A percentile compares a stretch with the other conserved stretches of the same genome.
Evolutionary conservation across 495 filamentous ascomycete species (phyloP).

Genomic region (Daldinia childiae): DNA sequence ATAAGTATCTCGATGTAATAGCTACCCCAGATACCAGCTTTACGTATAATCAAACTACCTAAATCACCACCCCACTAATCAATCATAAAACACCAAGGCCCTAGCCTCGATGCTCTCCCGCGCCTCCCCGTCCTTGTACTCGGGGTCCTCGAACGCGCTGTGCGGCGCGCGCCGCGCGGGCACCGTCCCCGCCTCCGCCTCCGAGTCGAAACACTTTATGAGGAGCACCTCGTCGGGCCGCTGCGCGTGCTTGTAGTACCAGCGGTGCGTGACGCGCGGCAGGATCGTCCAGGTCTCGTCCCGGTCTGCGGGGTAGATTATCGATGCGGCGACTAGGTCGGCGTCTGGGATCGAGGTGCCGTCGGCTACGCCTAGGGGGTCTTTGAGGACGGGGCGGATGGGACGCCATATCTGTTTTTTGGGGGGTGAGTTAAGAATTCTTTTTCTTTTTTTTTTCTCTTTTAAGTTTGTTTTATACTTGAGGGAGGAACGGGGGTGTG

Average conservation of each 20-base stretch:
- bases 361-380: constrained; percentile 70
- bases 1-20: neutral
- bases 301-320: constrained; percentile 69
- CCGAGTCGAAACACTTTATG: constrained; percentile 75
- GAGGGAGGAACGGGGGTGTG: neutral
- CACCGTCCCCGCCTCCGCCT: constrained; percentile 61
- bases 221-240: constrained; percentile 65
- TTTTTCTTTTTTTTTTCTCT: too few species aligned
- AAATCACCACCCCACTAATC: neutral
- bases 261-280: constrained; percentile 65
- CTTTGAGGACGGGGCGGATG: constrained; percentile 66
- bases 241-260: constrained; percentile 78
- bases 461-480: too few species aligned
- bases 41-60: neutral
- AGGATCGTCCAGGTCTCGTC: constrained; percentile 78
- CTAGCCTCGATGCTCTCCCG: constrained; percentile 72
- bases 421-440: neutral
- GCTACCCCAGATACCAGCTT: neutral
- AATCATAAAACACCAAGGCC: constrained; percentile 61
- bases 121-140: constrained; percentile 50
- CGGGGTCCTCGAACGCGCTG: constrained; percentile 66
- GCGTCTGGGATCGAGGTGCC: constrained; percentile 65
- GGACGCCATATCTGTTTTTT: constrained; percentile 67
- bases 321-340: constrained; percentile 73
- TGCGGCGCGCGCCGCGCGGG: constrained; percentile 69